phyloP scores from a whole-genome alignment of 108 stramenopile genomes.

The Stephanodiscus triporus region DNA sequence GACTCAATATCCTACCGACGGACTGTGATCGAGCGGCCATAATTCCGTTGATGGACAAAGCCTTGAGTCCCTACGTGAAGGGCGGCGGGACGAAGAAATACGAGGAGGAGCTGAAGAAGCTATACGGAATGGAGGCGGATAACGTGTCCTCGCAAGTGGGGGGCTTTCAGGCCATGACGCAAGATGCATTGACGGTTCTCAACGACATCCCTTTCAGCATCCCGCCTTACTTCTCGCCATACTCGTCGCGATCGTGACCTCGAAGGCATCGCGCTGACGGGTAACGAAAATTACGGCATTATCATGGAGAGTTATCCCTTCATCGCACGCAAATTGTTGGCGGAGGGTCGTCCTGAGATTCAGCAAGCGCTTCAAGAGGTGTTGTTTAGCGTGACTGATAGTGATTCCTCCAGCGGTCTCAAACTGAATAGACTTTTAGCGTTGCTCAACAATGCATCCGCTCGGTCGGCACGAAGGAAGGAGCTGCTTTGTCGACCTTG shows the following conservation, averaged over 20 bases:
- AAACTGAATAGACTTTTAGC: slow-evolving; percentile 78
- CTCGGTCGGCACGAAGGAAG: slow-evolving; percentile 64
- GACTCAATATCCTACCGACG: slow-evolving; percentile 77
- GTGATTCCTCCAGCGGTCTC: slow-evolving; percentile 52
- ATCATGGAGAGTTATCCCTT: slow-evolving; percentile 91
- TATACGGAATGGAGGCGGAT: slow-evolving; percentile 87
- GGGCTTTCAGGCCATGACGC: slow-evolving; percentile 77
- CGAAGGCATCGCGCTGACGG: slow-evolving; percentile 88
- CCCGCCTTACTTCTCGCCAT: slow-evolving; percentile 76
- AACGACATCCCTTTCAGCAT: slow-evolving; percentile 91
- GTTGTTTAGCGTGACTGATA: slow-evolving; percentile 65
- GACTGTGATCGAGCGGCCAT: slow-evolving; percentile 80
- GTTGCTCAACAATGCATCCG: slow-evolving; percentile 85
- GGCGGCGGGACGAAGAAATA: slow-evolving; percentile 92
- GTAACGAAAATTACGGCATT: slow-evolving; percentile 85
- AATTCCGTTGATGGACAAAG: slow-evolving; percentile 93
- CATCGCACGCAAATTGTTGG: slow-evolving; percentile 85
- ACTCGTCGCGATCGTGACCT: slow-evolving; percentile 87
- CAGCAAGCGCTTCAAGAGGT: slow-evolving; percentile 86
- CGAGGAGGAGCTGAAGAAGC: slow-evolving; percentile 75
- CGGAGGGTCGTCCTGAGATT: slow-evolving; percentile 77
- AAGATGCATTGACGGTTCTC: slow-evolving; percentile 87
- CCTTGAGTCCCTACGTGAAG: slow-evolving; percentile 87
- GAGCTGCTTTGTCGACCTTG: slow-evolving; percentile 88
- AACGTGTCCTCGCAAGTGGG: slow-evolving; percentile 70